These are phyloP conservation scores for Heterobasidion occidentale DNA, from an alignment of 1,284 basidiomycete genomes.

Conservation along the genomic window DNA sequence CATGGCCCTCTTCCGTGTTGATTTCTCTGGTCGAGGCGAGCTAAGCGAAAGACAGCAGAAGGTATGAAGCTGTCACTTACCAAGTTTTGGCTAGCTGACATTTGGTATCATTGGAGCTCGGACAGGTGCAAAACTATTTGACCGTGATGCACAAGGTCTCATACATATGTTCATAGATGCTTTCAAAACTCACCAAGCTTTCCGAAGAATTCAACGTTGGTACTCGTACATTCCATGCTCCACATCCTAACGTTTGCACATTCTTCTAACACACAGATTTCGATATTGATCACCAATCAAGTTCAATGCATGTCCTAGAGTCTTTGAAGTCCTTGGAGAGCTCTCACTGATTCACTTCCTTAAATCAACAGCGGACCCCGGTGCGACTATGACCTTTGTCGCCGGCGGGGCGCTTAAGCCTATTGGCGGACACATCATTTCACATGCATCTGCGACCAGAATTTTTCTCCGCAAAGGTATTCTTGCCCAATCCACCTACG, in stretches of 20 bases:
- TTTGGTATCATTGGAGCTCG: background rate
- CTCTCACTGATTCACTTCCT: constrained; percentile 7
- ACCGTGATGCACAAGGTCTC: constrained; percentile 12
- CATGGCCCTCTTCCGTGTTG: constrained; percentile 92
- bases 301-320: constrained; percentile 59
- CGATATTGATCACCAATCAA: constrained; percentile 86
- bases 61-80: constrained; percentile 27
- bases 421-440: constrained; percentile 82
- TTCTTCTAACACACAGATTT: constrained; percentile 44
- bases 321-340: background rate
- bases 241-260: constrained; percentile 1
- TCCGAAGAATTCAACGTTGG: constrained; percentile 82
- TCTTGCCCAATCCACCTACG: constrained; percentile 4
- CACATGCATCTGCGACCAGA: constrained; percentile 80
- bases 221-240: constrained; percentile 6
- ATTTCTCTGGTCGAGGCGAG: constrained; percentile 88
- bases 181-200: constrained; percentile 85
- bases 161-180: constrained; percentile 60
- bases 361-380: constrained; percentile 68
- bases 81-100: too few species aligned
- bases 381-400: constrained; percentile 91
- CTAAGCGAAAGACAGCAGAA: constrained; percentile 90
- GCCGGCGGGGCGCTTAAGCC: constrained; percentile 83
- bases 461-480: constrained; percentile 83
- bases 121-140: background rate